These are phyloP conservation scores for Chaetomium globosum DNA, from an alignment of 2,329 filamentous ascomycete genomes.

Conservation along the genomic window DNA sequence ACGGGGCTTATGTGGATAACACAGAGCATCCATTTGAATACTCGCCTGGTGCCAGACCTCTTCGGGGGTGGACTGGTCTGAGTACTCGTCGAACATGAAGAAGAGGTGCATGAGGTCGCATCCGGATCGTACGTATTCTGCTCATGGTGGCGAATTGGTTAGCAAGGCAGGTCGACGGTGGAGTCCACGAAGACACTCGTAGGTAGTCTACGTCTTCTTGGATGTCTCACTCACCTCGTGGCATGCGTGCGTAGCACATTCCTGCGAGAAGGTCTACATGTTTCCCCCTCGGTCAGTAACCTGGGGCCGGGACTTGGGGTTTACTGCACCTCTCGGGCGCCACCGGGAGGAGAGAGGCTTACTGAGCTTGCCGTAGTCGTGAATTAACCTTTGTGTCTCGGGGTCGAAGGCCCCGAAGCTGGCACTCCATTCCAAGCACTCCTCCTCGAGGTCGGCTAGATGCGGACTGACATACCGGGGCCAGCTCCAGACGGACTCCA, in stretches of 20 bases:
- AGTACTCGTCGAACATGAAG: conserved; percentile 38
- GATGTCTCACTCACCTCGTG: background rate
- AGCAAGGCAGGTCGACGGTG: background rate
- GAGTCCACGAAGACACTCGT: background rate
- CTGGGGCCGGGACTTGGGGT: no score
- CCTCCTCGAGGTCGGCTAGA: conserved; percentile 7
- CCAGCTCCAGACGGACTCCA: conserved; percentile 2
- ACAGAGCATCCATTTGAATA: conserved; percentile 34
- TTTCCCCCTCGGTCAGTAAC: background rate
- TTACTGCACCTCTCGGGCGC: background rate
- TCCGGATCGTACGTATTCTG: conserved; percentile 7
- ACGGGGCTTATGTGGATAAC: conserved; percentile 28
- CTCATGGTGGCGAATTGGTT: background rate
- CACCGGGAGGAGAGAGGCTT: background rate
- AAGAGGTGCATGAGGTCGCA: conserved; percentile 39
- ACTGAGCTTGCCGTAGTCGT: conserved; percentile 1
- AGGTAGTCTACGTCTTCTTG: background rate
- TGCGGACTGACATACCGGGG: conserved; percentile 3
- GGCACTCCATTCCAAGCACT: conserved; percentile 9
- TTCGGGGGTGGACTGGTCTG: conserved; percentile 29
- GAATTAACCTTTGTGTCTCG: conserved; percentile 2
- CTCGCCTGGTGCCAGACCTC: conserved; percentile 18
- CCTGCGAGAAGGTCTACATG: background rate
- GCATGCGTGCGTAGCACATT: background rate
- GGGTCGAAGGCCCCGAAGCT: conserved; percentile 12